phyloP scores from a whole-genome alignment of 1,284 basidiomycete genomes.

The Melampsora larici-populina region DNA sequence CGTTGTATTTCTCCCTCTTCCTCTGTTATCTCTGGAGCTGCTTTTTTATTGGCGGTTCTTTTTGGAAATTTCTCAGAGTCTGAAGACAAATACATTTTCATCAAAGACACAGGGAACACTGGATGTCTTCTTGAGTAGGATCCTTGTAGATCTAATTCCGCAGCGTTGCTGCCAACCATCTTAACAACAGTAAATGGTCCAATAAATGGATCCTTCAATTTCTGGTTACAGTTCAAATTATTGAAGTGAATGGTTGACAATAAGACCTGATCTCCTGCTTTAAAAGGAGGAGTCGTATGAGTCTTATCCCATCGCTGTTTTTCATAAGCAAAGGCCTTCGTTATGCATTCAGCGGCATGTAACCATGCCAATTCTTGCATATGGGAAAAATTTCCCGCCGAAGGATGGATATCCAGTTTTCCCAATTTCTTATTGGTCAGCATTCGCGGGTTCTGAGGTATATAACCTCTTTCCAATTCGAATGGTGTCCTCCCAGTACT shows the following conservation, averaged over 20 bases:
- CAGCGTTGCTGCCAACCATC: neutral
- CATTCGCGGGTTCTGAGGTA: neutral
- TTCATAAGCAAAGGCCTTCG: neutral
- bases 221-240: neutral
- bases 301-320: conserved; percentile 15
- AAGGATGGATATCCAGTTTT: neutral
- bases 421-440: neutral
- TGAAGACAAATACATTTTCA: neutral
- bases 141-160: no score
- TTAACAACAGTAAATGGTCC: neutral
- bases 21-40: neutral
- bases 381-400: neutral
- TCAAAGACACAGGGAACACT: conserved; percentile 1
- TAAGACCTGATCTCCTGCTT: no score
- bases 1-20: neutral
- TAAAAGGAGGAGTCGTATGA: no score
- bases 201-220: conserved; percentile 29
- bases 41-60: neutral
- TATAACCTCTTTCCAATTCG: conserved; percentile 7
- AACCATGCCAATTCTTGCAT: neutral
- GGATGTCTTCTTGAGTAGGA: neutral
- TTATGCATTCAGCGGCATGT: conserved; percentile 1
- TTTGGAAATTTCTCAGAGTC: neutral
- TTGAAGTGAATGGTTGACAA: conserved; percentile 8
- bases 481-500: conserved; percentile 11